Evolutionary conservation across 2,329 filamentous ascomycete species (phyloP).

Genomic region (Talaromyces sp.): DNA sequence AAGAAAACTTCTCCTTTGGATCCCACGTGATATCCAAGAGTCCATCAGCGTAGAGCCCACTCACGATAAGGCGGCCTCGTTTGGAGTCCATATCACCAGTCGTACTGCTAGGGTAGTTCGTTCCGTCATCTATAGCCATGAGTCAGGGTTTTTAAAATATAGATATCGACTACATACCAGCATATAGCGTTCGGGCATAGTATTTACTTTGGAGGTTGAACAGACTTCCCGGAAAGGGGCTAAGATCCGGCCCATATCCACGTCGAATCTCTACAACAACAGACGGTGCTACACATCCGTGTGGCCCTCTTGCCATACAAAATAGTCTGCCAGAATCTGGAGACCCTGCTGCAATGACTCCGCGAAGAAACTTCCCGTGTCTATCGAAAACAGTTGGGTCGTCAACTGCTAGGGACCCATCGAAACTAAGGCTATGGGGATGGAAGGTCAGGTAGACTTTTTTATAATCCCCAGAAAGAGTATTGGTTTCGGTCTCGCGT

Average conservation of each 20-base stretch:
- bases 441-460: constrained; percentile 14
- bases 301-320: constrained; percentile 13
- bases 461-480: constrained; percentile 11
- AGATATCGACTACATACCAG: constrained; percentile 5
- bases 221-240: constrained; percentile 14
- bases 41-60: constrained; percentile 15
- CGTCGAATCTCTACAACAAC: constrained; percentile 16
- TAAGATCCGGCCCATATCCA: constrained; percentile 13
- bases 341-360: constrained; percentile 13
- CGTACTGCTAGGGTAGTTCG: constrained; percentile 13
- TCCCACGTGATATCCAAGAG: constrained; percentile 17
- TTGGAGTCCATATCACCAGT: constrained; percentile 16
- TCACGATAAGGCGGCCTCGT: constrained; percentile 14
- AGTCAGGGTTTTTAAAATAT: neutral
- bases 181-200: constrained; percentile 13
- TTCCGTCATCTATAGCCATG: constrained; percentile 13
- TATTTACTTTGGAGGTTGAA: constrained; percentile 11
- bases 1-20: constrained; percentile 10
- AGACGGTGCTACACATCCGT: constrained; percentile 14
- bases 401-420: constrained; percentile 11
- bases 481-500: constrained; percentile 13
- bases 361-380: constrained; percentile 14
- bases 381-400: constrained; percentile 15
- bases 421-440: constrained; percentile 15
- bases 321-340: constrained; percentile 12